Percentiles rank a stretch among this genome's conserved stretches.
Conservation (phyloP, 1,284 basidiomycete species). For the Melanopsichium pennsylvanicum region DNA sequence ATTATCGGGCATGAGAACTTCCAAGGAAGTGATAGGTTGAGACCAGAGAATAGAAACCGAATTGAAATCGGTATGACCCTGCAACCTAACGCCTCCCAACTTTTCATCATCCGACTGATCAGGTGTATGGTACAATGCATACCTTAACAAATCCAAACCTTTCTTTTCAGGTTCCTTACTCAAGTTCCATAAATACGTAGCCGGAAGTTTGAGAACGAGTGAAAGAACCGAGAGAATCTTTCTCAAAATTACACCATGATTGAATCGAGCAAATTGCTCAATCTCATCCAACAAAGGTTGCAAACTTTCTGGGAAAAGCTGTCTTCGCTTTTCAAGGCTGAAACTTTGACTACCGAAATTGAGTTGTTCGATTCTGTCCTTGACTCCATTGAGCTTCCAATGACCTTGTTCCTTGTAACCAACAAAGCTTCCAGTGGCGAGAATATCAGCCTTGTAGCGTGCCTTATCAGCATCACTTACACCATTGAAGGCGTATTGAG, state of each 20-base stretch:
- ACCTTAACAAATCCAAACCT: constrained; percentile 67
- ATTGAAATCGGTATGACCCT: constrained; percentile 69
- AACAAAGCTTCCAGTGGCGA: constrained; percentile 58
- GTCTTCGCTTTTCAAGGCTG: constrained; percentile 20
- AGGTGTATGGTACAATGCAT: constrained; percentile 68
- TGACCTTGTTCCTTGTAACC: constrained; percentile 68
- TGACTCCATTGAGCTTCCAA: constrained; percentile 65
- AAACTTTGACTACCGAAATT: constrained; percentile 67
- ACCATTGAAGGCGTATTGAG: constrained; percentile 60
- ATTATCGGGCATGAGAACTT: constrained; percentile 67
- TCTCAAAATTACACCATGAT: constrained; percentile 65
- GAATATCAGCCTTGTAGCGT: constrained; percentile 59
- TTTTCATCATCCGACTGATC: constrained; percentile 61
- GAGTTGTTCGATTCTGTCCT: constrained; percentile 68
- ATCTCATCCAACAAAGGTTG: constrained; percentile 65
- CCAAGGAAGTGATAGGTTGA: constrained; percentile 67
- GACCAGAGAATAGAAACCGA: constrained; percentile 67
- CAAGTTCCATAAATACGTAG: constrained; percentile 67
- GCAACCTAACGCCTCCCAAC: constrained; percentile 67
- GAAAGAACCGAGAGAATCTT: constrained; percentile 68
- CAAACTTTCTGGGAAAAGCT: constrained; percentile 50
- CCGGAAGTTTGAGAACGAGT: constrained; percentile 67
- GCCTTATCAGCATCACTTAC: constrained; percentile 57
- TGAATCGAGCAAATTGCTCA: constrained; percentile 65
- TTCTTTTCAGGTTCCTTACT: constrained; percentile 66